phyloP scores from a whole-genome alignment of 495 filamentous ascomycete genomes.

The Xylaria castorea region DNA sequence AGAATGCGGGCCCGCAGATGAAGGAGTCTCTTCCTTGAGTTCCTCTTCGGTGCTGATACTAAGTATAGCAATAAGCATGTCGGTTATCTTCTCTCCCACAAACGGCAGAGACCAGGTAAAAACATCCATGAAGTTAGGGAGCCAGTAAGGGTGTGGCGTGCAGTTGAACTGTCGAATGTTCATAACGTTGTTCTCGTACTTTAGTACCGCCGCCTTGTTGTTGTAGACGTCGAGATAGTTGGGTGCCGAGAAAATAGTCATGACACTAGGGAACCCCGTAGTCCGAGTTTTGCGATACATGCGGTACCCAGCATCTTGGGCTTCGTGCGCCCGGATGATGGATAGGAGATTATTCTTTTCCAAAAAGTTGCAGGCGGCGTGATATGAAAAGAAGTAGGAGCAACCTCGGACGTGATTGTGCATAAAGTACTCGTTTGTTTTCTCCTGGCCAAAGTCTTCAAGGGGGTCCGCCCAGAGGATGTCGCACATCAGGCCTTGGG shows the following conservation, averaged over 20 bases:
- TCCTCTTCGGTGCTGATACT: conserved; percentile 98
- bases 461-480: conserved; percentile 98
- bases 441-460: conserved; percentile 99
- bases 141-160: conserved; percentile 98
- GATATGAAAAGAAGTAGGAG: conserved; percentile 99
- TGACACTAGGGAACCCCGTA: conserved; percentile 97
- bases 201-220: conserved; percentile 98
- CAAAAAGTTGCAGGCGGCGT: conserved; percentile 95
- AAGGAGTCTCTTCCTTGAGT: conserved; percentile 77
- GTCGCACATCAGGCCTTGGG: conserved; percentile 97
- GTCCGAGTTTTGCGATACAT: conserved; percentile 99
- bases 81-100: conserved; percentile 98
- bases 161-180: conserved; percentile 99
- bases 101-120: conserved; percentile 99
- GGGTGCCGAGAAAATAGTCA: conserved; percentile 99
- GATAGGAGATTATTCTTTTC: conserved; percentile 99
- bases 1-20: conserved; percentile 69
- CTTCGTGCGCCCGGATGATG: conserved; percentile 97
- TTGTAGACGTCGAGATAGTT: conserved; percentile 99
- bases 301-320: conserved; percentile 96
- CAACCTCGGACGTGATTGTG: conserved; percentile 98
- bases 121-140: conserved; percentile 99
- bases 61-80: conserved; percentile 98
- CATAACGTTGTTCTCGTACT: conserved; percentile 99
- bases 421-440: conserved; percentile 93